phyloP scores from a whole-genome alignment of 1,284 basidiomycete genomes.

The Ustilago lituana region DNA sequence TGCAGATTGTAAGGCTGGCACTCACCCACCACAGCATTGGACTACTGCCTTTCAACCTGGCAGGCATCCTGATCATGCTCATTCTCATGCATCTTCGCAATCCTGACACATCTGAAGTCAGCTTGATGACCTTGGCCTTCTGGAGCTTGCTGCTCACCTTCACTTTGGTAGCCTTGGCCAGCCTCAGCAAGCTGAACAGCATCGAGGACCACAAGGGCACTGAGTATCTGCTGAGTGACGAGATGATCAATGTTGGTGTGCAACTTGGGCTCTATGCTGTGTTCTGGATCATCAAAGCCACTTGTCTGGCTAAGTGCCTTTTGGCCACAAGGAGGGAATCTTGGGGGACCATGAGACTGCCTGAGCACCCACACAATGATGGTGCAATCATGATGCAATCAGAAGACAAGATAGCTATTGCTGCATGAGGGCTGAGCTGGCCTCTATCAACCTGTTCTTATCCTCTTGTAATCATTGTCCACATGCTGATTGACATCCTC shows the following conservation, averaged over 20 bases:
- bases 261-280: conserved; percentile 46
- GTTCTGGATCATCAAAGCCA: conserved; percentile 30
- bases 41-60: conserved; percentile 51
- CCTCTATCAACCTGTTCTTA: too few species aligned
- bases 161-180: conserved; percentile 37
- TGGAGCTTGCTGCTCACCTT: conserved; percentile 45
- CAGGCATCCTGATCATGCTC: conserved; percentile 46
- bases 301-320: conserved; percentile 4
- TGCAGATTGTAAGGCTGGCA: conserved; percentile 53
- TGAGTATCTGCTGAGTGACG: conserved; percentile 50
- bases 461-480: too few species aligned
- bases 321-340: not conserved
- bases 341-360: conserved; percentile 6
- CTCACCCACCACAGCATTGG: conserved; percentile 52
- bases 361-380: conserved; percentile 6
- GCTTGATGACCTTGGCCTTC: conserved; percentile 31
- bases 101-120: not conserved
- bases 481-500: too few species aligned
- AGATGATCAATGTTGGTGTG: conserved; percentile 51
- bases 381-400: conserved; percentile 7
- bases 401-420: conserved; percentile 9
- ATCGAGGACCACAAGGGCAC: conserved; percentile 41
- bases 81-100: conserved; percentile 40
- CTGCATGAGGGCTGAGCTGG: conserved; percentile 5
- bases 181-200: conserved; percentile 26